phyloP scores from a whole-genome alignment of 768 basidiomycete genomes.

The Tricholoma saponaceum region DNA sequence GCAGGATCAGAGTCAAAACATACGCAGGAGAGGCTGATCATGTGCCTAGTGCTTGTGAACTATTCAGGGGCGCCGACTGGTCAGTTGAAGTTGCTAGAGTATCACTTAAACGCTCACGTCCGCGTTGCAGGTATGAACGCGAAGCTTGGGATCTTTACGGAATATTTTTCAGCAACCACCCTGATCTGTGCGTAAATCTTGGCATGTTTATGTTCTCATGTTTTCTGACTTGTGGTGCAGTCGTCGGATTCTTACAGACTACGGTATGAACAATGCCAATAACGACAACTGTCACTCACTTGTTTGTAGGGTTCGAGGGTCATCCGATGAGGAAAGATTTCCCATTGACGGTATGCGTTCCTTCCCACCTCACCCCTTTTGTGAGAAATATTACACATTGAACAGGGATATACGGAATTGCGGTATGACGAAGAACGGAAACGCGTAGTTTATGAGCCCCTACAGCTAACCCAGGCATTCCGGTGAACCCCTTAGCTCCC shows the following conservation, averaged over 20 bases:
- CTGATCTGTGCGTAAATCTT: conserved; percentile 73
- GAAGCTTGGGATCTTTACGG: conserved; percentile 99
- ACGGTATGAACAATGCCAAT: conserved; percentile 47
- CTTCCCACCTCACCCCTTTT: not conserved
- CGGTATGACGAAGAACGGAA: conserved; percentile 98
- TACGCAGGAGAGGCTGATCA: conserved; percentile 91
- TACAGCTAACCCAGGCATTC: conserved; percentile 98
- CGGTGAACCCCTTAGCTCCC: conserved; percentile 46
- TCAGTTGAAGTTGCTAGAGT: conserved; percentile 27
- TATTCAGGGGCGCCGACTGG: conserved; percentile 96
- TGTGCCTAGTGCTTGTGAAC: conserved; percentile 73
- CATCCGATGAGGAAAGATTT: conserved; percentile 98
- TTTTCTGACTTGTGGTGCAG: conserved; percentile 34
- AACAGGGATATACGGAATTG: conserved; percentile 95
- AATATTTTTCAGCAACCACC: conserved; percentile 94
- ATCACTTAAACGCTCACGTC: not conserved
- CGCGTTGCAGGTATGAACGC: conserved; percentile 75
- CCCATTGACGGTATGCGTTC: conserved; percentile 77
- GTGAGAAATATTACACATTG: conserved; percentile 3
- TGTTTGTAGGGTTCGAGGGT: conserved; percentile 79
- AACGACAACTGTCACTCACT: conserved; percentile 8
- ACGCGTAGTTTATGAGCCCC: conserved; percentile 94
- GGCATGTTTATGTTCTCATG: not conserved
- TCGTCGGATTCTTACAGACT: conserved; percentile 96
- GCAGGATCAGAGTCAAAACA: conserved; percentile 94